Conservation (phyloP, 176 grass and related monocot species). For the Aegilops bicornis region DNA sequence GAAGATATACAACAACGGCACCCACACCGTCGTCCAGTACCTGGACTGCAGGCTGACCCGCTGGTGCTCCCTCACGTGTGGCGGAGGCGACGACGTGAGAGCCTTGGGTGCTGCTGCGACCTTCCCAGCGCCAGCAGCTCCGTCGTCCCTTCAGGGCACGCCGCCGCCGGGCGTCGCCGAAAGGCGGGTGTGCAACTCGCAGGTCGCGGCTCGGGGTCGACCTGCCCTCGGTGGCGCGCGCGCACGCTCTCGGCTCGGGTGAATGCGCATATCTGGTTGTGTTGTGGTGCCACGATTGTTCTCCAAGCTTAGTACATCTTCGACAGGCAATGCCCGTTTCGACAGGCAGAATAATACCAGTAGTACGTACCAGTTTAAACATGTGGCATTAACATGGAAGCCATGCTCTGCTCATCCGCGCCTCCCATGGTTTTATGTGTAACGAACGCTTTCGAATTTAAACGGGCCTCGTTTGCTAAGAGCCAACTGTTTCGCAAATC, state of each 20-base stretch:
- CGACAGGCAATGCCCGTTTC: no score
- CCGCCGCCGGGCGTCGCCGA: background rate
- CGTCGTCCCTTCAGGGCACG: background rate
- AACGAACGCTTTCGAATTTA: no score
- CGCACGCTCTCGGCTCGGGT: background rate
- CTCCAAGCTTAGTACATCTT: background rate
- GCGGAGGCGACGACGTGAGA: background rate
- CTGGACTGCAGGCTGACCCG: background rate
- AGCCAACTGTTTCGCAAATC: no score
- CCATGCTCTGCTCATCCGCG: no score
- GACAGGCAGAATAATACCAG: no score
- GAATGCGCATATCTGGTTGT: background rate
- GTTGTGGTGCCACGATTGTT: background rate
- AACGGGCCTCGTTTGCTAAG: no score
- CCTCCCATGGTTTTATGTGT: no score
- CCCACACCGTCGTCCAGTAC: background rate
- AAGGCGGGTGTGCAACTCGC: background rate
- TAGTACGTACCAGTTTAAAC: background rate
- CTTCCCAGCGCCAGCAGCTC: background rate
- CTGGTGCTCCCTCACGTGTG: background rate
- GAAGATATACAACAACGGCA: background rate
- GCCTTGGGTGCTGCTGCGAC: background rate
- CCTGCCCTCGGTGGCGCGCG: background rate
- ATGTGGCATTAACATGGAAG: background rate
- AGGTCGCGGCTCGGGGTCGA: background rate